A percentile compares a stretch with the other conserved stretches of the same genome.
These are phyloP conservation scores for Talaromyces sp. DNA, from an alignment of 2,329 filamentous ascomycete species.

Conservation along the genomic window DNA sequence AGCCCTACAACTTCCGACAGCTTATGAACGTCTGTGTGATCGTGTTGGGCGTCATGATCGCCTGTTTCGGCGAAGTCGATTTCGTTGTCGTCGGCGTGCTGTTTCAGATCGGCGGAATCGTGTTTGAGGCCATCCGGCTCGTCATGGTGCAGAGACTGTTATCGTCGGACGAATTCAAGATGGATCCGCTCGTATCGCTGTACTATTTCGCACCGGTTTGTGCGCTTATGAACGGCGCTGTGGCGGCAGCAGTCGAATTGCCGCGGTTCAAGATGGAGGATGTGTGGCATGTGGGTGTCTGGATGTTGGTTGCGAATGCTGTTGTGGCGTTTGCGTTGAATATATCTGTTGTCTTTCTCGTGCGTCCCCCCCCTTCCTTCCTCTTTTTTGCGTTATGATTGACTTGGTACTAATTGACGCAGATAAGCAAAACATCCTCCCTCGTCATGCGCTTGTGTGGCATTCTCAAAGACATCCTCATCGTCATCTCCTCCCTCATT, in stretches of 20 bases:
- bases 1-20: constrained; percentile 77
- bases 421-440: constrained; percentile 86
- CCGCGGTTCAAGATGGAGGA: constrained; percentile 63
- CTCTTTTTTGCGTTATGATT: neutral
- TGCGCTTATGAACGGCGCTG: constrained; percentile 71
- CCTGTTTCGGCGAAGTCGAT: constrained; percentile 91
- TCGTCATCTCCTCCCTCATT: constrained; percentile 70
- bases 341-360: constrained; percentile 77
- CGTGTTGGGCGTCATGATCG: constrained; percentile 89
- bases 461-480: constrained; percentile 82
- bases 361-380: constrained; percentile 46
- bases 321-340: constrained; percentile 74
- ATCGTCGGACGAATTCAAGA: constrained; percentile 73
- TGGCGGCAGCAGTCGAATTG: constrained; percentile 65
- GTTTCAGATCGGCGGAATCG: constrained; percentile 69
- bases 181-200: constrained; percentile 82
- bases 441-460: constrained; percentile 81
- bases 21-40: constrained; percentile 92
- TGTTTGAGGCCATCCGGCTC: constrained; percentile 75
- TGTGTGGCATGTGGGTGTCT: constrained; percentile 62
- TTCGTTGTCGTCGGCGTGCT: constrained; percentile 66
- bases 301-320: constrained; percentile 67
- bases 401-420: neutral
- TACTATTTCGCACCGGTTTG: constrained; percentile 89
- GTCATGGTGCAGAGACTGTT: constrained; percentile 84